phyloP scores from a whole-genome alignment of 441 rosid species.

The Aquilaria agallochum region DNA sequence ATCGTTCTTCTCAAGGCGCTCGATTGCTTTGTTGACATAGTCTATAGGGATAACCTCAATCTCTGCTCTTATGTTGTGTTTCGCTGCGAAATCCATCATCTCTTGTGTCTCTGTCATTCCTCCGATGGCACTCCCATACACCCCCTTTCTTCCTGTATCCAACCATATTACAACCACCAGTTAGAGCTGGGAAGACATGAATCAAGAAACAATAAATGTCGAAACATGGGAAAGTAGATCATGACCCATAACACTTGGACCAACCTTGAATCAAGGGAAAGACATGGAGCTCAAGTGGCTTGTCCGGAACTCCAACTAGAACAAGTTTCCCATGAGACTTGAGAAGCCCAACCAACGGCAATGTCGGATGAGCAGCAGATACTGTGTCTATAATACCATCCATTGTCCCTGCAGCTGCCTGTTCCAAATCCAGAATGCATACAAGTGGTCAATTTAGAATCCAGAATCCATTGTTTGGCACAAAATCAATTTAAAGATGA shows the following conservation, averaged over 20 bases:
- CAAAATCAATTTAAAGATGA: no score
- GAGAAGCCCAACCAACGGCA: conserved; percentile 24
- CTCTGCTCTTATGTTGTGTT: conserved; percentile 13
- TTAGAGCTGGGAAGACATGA: no score
- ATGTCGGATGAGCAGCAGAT: conserved; percentile 17
- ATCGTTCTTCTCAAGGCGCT: conserved; percentile 8
- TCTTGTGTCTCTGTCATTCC: conserved; percentile 14
- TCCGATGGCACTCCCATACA: conserved; percentile 8
- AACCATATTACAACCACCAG: background rate
- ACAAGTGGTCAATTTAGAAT: no score
- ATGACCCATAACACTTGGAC: background rate
- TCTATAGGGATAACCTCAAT: conserved; percentile 17
- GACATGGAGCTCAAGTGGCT: conserved; percentile 21
- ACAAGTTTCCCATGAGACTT: conserved; percentile 26
- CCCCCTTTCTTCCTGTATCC: conserved; percentile 7
- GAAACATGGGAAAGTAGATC: no score
- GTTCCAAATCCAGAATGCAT: background rate
- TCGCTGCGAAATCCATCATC: conserved; percentile 14
- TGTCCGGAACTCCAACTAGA: conserved; percentile 18
- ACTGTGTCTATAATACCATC: conserved; percentile 32
- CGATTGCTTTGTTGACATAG: conserved; percentile 14
- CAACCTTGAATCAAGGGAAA: conserved; percentile 9
- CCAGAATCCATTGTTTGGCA: no score
- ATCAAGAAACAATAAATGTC: no score
- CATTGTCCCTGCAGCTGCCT: conserved; percentile 15